Conservation (phyloP, 2,329 filamentous ascomycete genomes). For the Leptographium procerum region DNA sequence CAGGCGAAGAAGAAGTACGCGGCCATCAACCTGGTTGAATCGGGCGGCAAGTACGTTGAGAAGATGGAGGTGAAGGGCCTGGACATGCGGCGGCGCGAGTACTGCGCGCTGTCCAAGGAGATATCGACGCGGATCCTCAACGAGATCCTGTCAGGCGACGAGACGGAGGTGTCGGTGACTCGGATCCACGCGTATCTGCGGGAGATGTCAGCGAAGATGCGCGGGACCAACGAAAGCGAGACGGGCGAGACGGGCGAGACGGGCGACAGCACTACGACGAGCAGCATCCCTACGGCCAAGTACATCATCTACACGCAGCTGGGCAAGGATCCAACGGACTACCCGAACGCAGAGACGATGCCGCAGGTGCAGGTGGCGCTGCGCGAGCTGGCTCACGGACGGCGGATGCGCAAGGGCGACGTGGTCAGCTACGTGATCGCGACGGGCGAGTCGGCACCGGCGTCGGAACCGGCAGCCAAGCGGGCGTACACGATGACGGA, state of each 20-base stretch:
- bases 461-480: constrained; percentile 64
- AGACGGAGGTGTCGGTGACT: constrained; percentile 74
- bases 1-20: constrained; percentile 99
- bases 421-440: constrained; percentile 96
- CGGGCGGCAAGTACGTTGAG: constrained; percentile 80
- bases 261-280: background rate
- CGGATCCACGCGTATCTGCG: constrained; percentile 90
- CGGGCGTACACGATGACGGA: constrained; percentile 82
- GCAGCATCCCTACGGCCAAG: constrained; percentile 54
- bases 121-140: constrained; percentile 84
- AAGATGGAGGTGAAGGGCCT: constrained; percentile 97
- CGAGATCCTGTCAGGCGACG: constrained; percentile 87
- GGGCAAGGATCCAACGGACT: constrained; percentile 85
- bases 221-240: constrained; percentile 50
- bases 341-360: constrained; percentile 90
- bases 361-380: constrained; percentile 93
- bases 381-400: constrained; percentile 75
- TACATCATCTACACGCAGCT: constrained; percentile 98
- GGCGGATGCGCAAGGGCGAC: constrained; percentile 81
- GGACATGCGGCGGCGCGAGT: constrained; percentile 96
- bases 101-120: constrained; percentile 90
- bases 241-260: background rate
- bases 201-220: constrained; percentile 77
- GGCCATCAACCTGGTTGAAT: constrained; percentile 83
- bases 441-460: constrained; percentile 29